phyloP scores from a whole-genome alignment of 148 eudicot species.

The Cornus suecica region DNA sequence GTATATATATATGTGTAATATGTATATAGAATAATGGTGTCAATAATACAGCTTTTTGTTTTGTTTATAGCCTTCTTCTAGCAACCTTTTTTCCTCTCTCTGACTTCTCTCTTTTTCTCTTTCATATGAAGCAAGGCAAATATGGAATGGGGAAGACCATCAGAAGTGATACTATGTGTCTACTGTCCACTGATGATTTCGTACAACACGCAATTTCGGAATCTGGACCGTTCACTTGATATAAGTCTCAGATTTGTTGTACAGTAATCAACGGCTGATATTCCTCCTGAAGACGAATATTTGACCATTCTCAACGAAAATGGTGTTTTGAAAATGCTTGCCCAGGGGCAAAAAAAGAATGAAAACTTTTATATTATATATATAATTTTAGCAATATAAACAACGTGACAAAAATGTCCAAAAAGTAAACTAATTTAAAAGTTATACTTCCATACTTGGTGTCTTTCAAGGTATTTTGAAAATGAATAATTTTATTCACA shows the following conservation, averaged over 20 bases:
- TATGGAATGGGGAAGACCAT: constrained; percentile 19
- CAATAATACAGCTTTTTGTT: constrained; percentile 22
- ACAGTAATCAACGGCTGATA: neutral
- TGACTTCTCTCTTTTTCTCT: neutral
- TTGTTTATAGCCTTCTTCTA: constrained; percentile 19
- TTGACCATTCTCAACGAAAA: too few relatives aligned
- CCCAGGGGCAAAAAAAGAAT: too few relatives aligned
- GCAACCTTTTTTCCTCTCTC: constrained; percentile 1
- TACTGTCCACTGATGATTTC: constrained; percentile 11
- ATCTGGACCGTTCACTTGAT: constrained; percentile 13
- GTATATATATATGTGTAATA: too few relatives aligned
- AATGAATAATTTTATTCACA: too few relatives aligned
- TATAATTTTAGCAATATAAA: too few relatives aligned
- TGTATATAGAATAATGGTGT: too few relatives aligned
- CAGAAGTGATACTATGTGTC: constrained; percentile 8
- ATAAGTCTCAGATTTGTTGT: neutral
- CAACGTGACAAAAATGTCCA: too few relatives aligned
- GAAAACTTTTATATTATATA: too few relatives aligned
- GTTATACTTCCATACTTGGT: too few relatives aligned
- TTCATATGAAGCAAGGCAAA: constrained; percentile 6
- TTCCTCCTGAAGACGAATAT: neutral
- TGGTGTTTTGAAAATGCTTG: too few relatives aligned
- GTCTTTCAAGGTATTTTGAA: too few relatives aligned
- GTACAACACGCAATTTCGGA: neutral
- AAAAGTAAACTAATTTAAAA: too few relatives aligned